Evolutionary conservation across 345 rosid species (phyloP).

Genomic region (Mangifera indica): DNA sequence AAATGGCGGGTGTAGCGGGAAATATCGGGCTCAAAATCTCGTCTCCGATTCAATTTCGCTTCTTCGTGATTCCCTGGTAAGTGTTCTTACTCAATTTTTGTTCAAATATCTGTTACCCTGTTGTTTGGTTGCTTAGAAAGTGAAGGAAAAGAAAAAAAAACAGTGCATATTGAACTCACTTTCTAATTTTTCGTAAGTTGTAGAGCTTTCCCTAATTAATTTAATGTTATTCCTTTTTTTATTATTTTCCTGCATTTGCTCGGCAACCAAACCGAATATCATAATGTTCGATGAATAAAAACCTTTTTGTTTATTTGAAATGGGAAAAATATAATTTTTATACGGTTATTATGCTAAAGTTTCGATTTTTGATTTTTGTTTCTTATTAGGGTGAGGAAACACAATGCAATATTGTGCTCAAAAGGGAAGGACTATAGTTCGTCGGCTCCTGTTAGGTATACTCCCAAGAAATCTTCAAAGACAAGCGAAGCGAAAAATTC

Average conservation of each 20-base stretch:
- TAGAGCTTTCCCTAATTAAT: neutral
- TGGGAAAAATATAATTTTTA: neutral
- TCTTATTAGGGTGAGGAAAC: slow-evolving; percentile 41
- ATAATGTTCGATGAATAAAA: neutral
- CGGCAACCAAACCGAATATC: neutral
- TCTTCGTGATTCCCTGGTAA: slow-evolving; percentile 41
- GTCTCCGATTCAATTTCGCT: slow-evolving; percentile 35
- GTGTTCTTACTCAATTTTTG: slow-evolving; percentile 6
- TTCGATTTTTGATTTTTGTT: neutral
- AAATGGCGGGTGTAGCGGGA: slow-evolving; percentile 43
- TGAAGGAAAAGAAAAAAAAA: neutral
- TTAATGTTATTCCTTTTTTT: neutral
- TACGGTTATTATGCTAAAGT: slow-evolving; percentile 1
- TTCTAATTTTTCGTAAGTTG: neutral
- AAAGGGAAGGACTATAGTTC: slow-evolving; percentile 50
- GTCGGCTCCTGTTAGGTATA: slow-evolving; percentile 49
- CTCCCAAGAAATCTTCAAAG: slow-evolving; percentile 49
- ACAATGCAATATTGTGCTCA: slow-evolving; percentile 34
- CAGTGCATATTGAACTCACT: no score
- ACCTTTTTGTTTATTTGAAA: neutral
- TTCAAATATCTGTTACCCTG: neutral
- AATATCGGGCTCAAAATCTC: slow-evolving; percentile 39
- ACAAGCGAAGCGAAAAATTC: slow-evolving; percentile 19
- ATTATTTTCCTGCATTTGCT: neutral
- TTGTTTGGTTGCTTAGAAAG: slow-evolving; percentile 14